Base-by-base conservation (phyloP, 148 eudicot species). In the Arctostaphylos glauca region DNA sequence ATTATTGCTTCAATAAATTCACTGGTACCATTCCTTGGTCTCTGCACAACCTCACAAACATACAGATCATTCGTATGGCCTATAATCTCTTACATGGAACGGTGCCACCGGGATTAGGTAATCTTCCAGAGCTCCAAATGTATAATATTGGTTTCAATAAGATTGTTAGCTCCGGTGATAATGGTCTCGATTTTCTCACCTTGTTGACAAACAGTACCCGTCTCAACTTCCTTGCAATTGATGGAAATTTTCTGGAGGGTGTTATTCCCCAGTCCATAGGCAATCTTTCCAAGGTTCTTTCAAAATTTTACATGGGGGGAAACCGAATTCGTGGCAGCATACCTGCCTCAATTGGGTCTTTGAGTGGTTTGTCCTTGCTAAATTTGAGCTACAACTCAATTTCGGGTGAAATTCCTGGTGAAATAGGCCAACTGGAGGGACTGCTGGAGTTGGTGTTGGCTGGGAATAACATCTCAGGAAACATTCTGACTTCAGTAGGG, bases 241-340 rank as follows among this genome's bases (percentile, higher is more conserved):
- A 87, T 19, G 89, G 78, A n/a, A 89, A 89, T 76, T 80, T 78
- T 19, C 67, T 89, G 46, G 86, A 87, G 23, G 91, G 89, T 2
- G 9, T 67, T 6, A 85, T 89, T 49, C 89, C 91, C 0, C 81
- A 87, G 3, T 87, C 91, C 64, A 15, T 89, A 64, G 91, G 91
- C n/a, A 89, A 89, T 44, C 82, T 89, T 50, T 91, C 92, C 3
- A 90, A 84, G 85, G 82, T 74, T 58, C 87, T 91, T 13, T 71
- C 70, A 6, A 84, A 55, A 9, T 25, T 92, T 7, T 87, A 82
- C 71, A 84, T 92, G 87, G 87, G 89, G 3, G 76, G 70, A 80
- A 91, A 86, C 75, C 59, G 44, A 13, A 81, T 89, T 8, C 41
- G 18, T 64, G 89, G 91, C 9, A 18, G 59, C 12, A 87, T 89